Evolutionary conservation across 2,329 filamentous ascomycete species (phyloP).

Genomic region (Cercospora zeina): DNA sequence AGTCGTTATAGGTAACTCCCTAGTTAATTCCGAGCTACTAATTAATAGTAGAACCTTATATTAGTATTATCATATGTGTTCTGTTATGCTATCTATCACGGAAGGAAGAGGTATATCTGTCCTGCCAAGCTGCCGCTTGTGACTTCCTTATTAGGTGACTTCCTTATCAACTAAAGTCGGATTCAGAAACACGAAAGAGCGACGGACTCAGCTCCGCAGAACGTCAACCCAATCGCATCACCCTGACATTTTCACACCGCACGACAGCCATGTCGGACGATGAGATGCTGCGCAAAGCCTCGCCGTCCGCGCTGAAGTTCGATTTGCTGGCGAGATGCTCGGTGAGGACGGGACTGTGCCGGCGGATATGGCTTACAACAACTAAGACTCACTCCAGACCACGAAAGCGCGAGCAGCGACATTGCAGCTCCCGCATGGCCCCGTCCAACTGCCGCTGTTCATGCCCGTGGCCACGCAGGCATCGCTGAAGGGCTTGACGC

Average conservation of each 20-base stretch:
- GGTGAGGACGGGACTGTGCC: slow-evolving; percentile 54
- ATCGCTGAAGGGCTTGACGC: slow-evolving; percentile 89
- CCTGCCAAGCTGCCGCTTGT: too few relatives aligned
- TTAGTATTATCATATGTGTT: too few relatives aligned
- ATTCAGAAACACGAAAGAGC: background rate
- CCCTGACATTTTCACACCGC: background rate
- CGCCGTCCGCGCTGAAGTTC: slow-evolving; percentile 67
- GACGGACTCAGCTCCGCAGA: background rate
- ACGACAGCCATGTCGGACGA: slow-evolving; percentile 27
- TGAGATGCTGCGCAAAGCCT: slow-evolving; percentile 30
- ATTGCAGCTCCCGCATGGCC: slow-evolving; percentile 85
- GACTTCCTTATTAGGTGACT: too few relatives aligned
- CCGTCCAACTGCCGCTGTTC: slow-evolving; percentile 87
- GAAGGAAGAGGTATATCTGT: too few relatives aligned
- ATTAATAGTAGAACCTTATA: too few relatives aligned
- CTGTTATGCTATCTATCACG: too few relatives aligned
- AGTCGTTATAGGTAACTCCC: too few relatives aligned
- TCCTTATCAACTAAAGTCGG: too few relatives aligned
- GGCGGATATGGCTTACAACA: too few relatives aligned
- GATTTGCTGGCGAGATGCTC: slow-evolving; percentile 77
- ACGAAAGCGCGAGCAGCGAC: slow-evolving; percentile 90
- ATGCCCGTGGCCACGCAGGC: slow-evolving; percentile 99
- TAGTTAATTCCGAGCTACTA: too few relatives aligned
- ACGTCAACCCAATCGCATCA: background rate
- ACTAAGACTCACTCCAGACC: slow-evolving; percentile 59